Evolutionary conservation across 306 rosid species (phyloP).

Genomic region (Castanopsis chinensis): DNA sequence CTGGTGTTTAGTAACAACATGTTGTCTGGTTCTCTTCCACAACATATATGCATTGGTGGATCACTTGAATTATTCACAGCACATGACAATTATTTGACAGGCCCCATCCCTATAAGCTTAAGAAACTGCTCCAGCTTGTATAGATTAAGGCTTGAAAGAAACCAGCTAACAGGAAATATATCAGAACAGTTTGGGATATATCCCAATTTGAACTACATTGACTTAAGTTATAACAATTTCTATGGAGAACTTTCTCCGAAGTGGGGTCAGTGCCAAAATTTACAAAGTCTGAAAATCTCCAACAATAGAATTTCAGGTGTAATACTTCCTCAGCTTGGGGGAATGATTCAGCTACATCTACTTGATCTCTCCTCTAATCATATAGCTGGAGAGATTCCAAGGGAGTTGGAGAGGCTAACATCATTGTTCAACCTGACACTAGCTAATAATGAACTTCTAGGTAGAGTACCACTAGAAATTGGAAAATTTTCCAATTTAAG

Average conservation of each 20-base stretch:
- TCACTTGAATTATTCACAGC: background rate
- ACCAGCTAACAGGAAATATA: constrained; percentile 34
- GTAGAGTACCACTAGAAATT: no score
- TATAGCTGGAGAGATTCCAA: constrained; percentile 37
- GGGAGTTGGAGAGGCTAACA: constrained; percentile 13
- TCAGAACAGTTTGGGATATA: constrained; percentile 34
- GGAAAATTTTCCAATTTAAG: no score
- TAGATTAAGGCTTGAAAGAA: constrained; percentile 34
- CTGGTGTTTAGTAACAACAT: background rate
- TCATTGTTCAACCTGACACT: background rate
- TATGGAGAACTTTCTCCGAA: no score
- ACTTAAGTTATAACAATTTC: constrained; percentile 11
- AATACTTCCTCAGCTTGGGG: no score
- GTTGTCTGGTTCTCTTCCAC: background rate
- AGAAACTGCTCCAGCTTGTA: constrained; percentile 16
- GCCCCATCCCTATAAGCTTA: no score
- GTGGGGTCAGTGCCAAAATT: no score
- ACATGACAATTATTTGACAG: no score
- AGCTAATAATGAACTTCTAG: no score
- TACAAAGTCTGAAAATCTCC: no score
- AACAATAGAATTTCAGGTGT: no score
- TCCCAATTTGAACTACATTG: constrained; percentile 22
- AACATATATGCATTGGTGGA: no score
- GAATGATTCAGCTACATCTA: background rate
- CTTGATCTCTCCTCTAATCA: constrained; percentile 37